Evolutionary conservation across 768 basidiomycete species (phyloP), one percentile per base, ranked within the genome.

Genomic region (Symmetrospora coprosmae): DNA sequence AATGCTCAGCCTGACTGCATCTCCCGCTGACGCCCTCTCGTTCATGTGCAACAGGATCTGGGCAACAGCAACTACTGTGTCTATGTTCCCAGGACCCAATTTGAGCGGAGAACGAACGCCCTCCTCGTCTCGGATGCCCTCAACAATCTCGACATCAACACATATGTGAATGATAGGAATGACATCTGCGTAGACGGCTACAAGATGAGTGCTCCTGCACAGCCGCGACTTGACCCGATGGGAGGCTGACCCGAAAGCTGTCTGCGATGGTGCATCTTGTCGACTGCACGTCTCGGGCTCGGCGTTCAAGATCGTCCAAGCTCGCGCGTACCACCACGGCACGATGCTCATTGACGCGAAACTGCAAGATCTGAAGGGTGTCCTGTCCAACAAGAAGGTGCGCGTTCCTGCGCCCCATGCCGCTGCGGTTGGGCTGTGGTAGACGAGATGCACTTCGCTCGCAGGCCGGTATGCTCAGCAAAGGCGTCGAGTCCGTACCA

Each of bases 51-150:
- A 13, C 69, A 97, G 94, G 94, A 99, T 70, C 74, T 90, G 17
- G 94, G 94, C 16, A 99, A 99, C 71, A 90, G 89, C 1, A 97
- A 97, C 70, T 97, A 87, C 72, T 94, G 90, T 0, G 85, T 99
- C 61, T 86, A 94, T 65, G 77, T 92, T 13, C 84, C 92, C 0
- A 79, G 92, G 4, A 68, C 76, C 4, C 76, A 82, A 0, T 97
- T 99, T 65, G 81, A 92, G 69, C 78, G 91, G 33, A 77, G 80
- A 33, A 78, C 75, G 19, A 91, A 90, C 0, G 84, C 87, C 0
- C 78, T 82, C 58, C 74, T 91, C n/a, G 76, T 90, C 25, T 76
- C 85, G 17, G 76, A 80, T 13, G 90, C 91, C 5, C 79, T 96
- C 14, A 79, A 79, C 13, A n/a, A 69, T n/a, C 72, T 96, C n/a